These are phyloP conservation scores for Suillus plorans DNA, from an alignment of 768 basidiomycete genomes.

Conservation along the genomic window DNA sequence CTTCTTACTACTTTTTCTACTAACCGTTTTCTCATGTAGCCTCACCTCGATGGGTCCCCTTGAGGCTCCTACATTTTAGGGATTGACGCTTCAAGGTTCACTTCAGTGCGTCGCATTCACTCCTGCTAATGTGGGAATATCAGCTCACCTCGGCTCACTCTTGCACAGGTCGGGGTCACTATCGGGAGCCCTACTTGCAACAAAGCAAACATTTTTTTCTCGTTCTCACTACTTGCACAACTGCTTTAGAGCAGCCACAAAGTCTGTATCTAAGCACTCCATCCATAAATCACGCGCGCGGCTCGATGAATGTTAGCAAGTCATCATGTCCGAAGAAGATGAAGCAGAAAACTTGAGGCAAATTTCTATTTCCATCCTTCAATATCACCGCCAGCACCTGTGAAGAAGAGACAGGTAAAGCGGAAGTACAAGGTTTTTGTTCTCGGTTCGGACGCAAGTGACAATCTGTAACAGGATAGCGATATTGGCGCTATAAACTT, in stretches of 20 bases:
- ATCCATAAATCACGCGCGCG: neutral
- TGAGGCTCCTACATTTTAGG: neutral
- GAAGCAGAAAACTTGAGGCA: slow-evolving; percentile 46
- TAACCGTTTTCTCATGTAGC: neutral
- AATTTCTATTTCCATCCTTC: slow-evolving; percentile 31
- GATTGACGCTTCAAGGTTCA: neutral
- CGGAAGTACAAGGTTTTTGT: slow-evolving; percentile 18
- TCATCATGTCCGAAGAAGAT: slow-evolving; percentile 25
- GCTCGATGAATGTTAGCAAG: slow-evolving; percentile 18
- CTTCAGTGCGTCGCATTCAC: neutral
- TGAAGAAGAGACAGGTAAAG: slow-evolving; percentile 7
- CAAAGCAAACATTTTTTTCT: neutral
- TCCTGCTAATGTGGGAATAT: neutral
- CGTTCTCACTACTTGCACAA: neutral
- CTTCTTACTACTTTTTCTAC: neutral
- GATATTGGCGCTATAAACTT: slow-evolving; percentile 54
- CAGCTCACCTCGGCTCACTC: neutral
- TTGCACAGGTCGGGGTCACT: neutral
- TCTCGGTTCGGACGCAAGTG: slow-evolving; percentile 18
- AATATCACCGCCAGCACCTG: slow-evolving; percentile 12
- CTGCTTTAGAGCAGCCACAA: neutral
- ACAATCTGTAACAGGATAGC: slow-evolving; percentile 34
- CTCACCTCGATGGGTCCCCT: neutral
- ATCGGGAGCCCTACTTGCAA: neutral
- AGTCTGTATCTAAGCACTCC: neutral